Percentiles rank a stretch among this genome's conserved stretches.
These are phyloP conservation scores for Agroathelia rolfsii DNA, from an alignment of 1,284 basidiomycete genomes.

Conservation along the genomic window DNA sequence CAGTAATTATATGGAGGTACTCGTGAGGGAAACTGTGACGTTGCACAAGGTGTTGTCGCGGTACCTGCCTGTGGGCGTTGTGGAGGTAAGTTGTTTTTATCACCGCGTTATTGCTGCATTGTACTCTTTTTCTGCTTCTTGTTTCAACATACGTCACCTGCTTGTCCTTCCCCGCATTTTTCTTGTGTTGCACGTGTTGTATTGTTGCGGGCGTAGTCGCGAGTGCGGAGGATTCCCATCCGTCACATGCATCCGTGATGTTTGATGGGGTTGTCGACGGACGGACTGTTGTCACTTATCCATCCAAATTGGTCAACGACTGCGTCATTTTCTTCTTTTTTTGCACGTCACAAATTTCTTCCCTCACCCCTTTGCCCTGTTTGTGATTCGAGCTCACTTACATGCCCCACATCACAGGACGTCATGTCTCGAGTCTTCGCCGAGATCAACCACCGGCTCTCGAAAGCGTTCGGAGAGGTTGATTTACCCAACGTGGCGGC, in stretches of 20 bases:
- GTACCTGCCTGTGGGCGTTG: conserved; percentile 69
- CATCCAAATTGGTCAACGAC: too few relatives aligned
- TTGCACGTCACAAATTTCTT: too few relatives aligned
- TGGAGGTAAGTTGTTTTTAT: conserved; percentile 79
- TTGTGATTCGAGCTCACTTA: conserved; percentile 6
- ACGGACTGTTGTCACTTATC: too few relatives aligned
- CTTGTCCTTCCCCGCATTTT: conserved; percentile 1
- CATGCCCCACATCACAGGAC: conserved; percentile 34
- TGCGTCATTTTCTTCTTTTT: too few relatives aligned
- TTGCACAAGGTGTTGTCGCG: conserved; percentile 94
- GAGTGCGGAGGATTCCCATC: too few relatives aligned
- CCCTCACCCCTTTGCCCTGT: conserved; percentile 9
- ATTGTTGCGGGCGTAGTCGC: too few relatives aligned
- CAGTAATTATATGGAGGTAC: conserved; percentile 82
- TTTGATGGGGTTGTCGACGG: too few relatives aligned
- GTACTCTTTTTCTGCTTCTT: too few relatives aligned
- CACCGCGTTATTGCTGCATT: conserved; percentile 2
- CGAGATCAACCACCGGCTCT: conserved; percentile 81
- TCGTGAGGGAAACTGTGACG: conserved; percentile 93
- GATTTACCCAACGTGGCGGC: conserved; percentile 75
- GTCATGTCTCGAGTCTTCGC: conserved; percentile 91
- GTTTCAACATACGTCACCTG: too few relatives aligned
- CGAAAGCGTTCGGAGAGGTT: conserved; percentile 75
- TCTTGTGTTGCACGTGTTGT: too few relatives aligned
- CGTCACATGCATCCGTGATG: too few relatives aligned